Base-by-base conservation (phyloP, 106 monocot genomes). In the Dioscorea alata region DNA sequence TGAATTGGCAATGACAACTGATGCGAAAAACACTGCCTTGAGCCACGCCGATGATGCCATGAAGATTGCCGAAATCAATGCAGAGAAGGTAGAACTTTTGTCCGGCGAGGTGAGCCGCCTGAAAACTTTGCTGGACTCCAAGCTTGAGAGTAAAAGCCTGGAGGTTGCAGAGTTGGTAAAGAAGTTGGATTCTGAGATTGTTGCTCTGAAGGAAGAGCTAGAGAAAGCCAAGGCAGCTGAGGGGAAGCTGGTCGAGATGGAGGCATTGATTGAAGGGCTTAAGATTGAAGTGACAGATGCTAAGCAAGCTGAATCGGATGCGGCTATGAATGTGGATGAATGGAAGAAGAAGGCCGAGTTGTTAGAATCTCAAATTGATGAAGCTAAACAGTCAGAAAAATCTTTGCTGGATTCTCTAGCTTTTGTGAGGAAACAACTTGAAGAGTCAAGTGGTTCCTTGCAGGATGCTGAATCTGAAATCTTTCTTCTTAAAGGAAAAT, bases 21-120 rank as follows among this genome's bases (percentile, higher is more conserved):
- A 85, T 50, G 92, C 76, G n/a, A 92, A 85, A 66, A 83, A 85
- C 25, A 56, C 70, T 33, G 88, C 92, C 23, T 66, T 83, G 18
- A 73, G 48, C 33, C 88, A 88, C 71, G 81, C 81, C 12, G 68
- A 82, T 59, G 85, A 81, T 61, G 81, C 85, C 17, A 73, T 75
- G 68, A 78, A 76, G 69, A 80, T 81, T 32, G 85, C 92, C 23
- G 83, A 88, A 58, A 68, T 71, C 42, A 83, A 83, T 66, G 81
- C 85, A 12, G 85, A 82, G 73, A 84, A 84, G 70, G 83, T 86
- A 0, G 65, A 35, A 23, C 20, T 68, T 33, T 69, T 86, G 12
- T 70, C 78, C 19, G 71, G 25, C 3, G 92, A 92, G 67, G 14
- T 88, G 9, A 69, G 35, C 28, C 76, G 73, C 13, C 69, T 88